Evolutionary conservation across 495 filamentous ascomycete genomes (phyloP).

Genomic region (Immersiella caudata): DNA sequence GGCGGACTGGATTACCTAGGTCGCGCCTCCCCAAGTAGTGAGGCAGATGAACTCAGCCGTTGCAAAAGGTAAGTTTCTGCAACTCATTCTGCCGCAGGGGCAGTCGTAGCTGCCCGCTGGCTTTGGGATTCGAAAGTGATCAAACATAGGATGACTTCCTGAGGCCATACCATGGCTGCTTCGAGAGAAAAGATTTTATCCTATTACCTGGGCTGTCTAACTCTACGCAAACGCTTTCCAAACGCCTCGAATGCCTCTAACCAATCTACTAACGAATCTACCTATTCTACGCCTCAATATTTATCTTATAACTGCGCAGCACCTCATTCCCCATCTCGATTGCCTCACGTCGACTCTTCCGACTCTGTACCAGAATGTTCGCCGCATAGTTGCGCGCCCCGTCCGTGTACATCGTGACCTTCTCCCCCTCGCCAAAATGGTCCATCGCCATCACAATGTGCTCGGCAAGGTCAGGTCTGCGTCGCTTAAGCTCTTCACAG

Average conservation of each 20-base stretch:
- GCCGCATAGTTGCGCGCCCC: constrained; percentile 35
- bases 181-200: too few relatives aligned
- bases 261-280: neutral
- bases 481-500: constrained; percentile 32
- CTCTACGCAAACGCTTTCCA: too few relatives aligned
- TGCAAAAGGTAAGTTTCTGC: too few relatives aligned
- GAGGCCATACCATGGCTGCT: too few relatives aligned
- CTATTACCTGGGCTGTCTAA: too few relatives aligned
- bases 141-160: too few relatives aligned
- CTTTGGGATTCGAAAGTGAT: too few relatives aligned
- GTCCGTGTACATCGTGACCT: constrained; percentile 26
- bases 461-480: constrained; percentile 29
- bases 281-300: constrained; percentile 10
- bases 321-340: constrained; percentile 33
- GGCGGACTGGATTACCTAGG: too few relatives aligned
- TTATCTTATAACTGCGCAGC: constrained; percentile 20
- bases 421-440: constrained; percentile 28
- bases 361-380: constrained; percentile 30
- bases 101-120: too few relatives aligned
- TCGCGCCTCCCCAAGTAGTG: too few relatives aligned
- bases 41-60: too few relatives aligned
- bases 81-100: too few relatives aligned
- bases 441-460: constrained; percentile 31
- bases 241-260: neutral
- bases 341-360: constrained; percentile 27